Evolutionary conservation across 805 yeast species (phyloP).

Genomic region (Wickerhamomyces bovis): DNA sequence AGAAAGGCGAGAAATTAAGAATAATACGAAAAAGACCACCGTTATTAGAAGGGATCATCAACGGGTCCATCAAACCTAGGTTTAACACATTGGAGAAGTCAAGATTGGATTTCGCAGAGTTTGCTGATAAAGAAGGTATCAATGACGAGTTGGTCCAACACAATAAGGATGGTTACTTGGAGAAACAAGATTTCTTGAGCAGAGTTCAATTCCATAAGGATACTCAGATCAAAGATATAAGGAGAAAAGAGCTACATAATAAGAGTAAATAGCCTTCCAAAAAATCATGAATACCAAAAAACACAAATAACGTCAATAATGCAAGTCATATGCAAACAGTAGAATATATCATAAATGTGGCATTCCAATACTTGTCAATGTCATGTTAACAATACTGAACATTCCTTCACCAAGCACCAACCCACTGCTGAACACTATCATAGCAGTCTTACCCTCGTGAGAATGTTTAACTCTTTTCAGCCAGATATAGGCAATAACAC

Average conservation of each 20-base stretch:
- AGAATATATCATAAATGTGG: slow-evolving; percentile 40
- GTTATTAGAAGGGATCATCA: slow-evolving; percentile 67
- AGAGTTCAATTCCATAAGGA: slow-evolving; percentile 53
- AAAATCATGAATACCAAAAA: neutral
- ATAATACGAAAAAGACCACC: slow-evolving; percentile 69
- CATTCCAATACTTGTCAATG: slow-evolving; percentile 60
- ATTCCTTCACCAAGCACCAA: slow-evolving; percentile 92
- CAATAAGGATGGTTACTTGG: slow-evolving; percentile 87
- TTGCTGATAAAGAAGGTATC: slow-evolving; percentile 82
- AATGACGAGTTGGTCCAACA: slow-evolving; percentile 73
- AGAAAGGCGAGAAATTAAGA: slow-evolving; percentile 33
- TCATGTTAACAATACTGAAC: slow-evolving; percentile 75
- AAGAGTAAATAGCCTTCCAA: slow-evolving; percentile 9
- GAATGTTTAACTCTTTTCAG: slow-evolving; percentile 30
- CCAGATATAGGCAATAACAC: slow-evolving; percentile 61
- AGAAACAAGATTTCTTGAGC: slow-evolving; percentile 81
- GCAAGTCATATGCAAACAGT: neutral
- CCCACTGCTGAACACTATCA: slow-evolving; percentile 90
- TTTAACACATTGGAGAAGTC: slow-evolving; percentile 90
- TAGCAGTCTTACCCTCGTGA: slow-evolving; percentile 51
- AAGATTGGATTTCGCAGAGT: slow-evolving; percentile 89
- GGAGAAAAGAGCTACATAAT: slow-evolving; percentile 29
- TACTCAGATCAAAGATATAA: slow-evolving; percentile 31
- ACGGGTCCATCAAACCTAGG: slow-evolving; percentile 65
- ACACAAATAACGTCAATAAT: neutral